Base-by-base conservation (phyloP, 345 rosid genomes). In the Linum lewisii region DNA sequence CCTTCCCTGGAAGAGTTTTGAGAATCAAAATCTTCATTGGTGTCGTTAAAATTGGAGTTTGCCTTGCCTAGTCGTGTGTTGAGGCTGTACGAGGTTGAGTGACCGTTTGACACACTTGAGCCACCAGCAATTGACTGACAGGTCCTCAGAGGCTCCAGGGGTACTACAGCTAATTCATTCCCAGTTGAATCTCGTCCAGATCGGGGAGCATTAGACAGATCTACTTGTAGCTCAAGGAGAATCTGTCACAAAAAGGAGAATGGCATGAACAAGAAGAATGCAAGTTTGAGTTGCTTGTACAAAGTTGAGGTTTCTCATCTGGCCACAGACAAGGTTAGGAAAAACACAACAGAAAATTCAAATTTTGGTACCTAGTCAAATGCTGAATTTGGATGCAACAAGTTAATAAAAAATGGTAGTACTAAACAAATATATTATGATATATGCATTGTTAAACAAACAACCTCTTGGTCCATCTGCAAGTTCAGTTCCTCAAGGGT, bases 391-490 rank as follows among this genome's bases (percentile, higher is more conserved):
- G 3, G 38, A 18, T 23, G 26, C 52, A 58, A 19, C 29, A 1
- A 32, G n/a, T 19, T 2, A 44, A 45, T 19, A 14, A 16, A 20
- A 55, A 19, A 59, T 14, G 51, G 49, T 23, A 3, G 9, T 55
- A 6, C 59, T 50, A 22, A 42, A 51, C 26, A 63, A 42, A 42
- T 7, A 42, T 42, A 11, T 16, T 42, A 49, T 50, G 58, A 32
- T 56, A 26, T n/a, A 25, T 55, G 51, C 20, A 55, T 23, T 38
- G 53, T 50, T n/a, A 60, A 26, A 49, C 62, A 61, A 70, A 88
- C 69, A 71, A 82, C 98, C 79, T 86, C 75, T 72, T 88, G 96
- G 79, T 88, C 89, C 84, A 76, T 77, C 72, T 82, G 95, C 81
- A 92, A 82, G 66, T 67, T 51, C 22, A 79, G 72, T 42, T 81